These are phyloP conservation scores for Exophiala aquamarina DNA, from an alignment of 2,329 filamentous ascomycete genomes.

Conservation along the genomic window DNA sequence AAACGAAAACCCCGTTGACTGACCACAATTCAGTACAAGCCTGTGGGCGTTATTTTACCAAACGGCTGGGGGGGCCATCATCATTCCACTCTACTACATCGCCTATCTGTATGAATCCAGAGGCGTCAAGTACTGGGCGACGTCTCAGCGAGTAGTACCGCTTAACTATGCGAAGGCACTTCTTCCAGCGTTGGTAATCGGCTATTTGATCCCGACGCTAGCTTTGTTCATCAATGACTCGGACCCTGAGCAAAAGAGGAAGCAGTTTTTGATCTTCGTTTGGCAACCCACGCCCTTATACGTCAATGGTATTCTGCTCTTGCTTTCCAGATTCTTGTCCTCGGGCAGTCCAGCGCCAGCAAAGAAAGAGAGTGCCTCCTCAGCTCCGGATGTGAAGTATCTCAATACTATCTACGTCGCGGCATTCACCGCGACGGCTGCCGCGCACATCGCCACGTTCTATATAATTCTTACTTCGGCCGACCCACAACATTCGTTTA, in stretches of 20 bases:
- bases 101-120: conserved; percentile 22
- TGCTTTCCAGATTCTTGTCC: conserved; percentile 15
- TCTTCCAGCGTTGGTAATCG: conserved; percentile 27
- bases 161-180: conserved; percentile 26
- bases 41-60: conserved; percentile 21
- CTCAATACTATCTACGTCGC: conserved; percentile 12
- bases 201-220: conserved; percentile 29
- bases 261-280: conserved; percentile 25
- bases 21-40: conserved; percentile 19
- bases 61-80: conserved; percentile 22
- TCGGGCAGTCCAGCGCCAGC: not conserved
- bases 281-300: conserved; percentile 30
- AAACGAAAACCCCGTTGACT: too few species aligned
- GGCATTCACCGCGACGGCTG: conserved; percentile 9
- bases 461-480: conserved; percentile 7
- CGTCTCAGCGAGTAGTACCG: conserved; percentile 17
- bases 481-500: conserved; percentile 18
- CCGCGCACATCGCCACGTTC: conserved; percentile 12
- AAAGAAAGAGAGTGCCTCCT: not conserved
- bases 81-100: conserved; percentile 30
- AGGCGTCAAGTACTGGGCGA: conserved; percentile 17
- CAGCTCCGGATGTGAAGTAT: conserved; percentile 7
- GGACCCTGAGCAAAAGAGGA: conserved; percentile 10
- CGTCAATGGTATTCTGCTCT: conserved; percentile 22
- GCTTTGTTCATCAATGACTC: conserved; percentile 29